Percentiles rank a stretch among this genome's conserved stretches.
Evolutionary conservation across 2,329 filamentous ascomycete species (phyloP).

Genomic region (Thermoascus crustaceus): DNA sequence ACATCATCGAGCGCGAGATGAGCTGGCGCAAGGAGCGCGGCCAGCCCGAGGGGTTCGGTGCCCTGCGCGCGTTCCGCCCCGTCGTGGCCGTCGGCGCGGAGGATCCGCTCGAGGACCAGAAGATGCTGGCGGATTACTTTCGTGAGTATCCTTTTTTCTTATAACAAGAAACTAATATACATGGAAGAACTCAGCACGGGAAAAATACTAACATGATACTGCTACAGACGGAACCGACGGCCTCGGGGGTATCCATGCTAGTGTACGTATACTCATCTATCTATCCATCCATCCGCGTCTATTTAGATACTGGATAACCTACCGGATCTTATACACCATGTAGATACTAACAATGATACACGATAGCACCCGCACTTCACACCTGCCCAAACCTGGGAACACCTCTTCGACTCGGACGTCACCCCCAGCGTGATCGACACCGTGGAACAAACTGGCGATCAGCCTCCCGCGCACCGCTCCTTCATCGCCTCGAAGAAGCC

Average conservation of each 20-base stretch:
- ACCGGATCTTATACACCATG: not conserved
- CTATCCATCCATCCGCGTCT: not conserved
- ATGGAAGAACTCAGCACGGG: no score
- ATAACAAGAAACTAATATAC: conserved; percentile 1
- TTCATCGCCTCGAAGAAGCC: conserved; percentile 69
- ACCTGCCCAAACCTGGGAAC: conserved; percentile 65
- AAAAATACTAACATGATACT: conserved; percentile 1
- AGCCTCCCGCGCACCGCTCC: conserved; percentile 35
- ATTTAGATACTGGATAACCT: no score
- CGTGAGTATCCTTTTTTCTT: conserved; percentile 48
- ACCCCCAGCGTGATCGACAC: conserved; percentile 42
- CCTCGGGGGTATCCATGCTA: conserved; percentile 62
- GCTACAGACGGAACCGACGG: conserved; percentile 63
- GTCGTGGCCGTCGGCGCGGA: conserved; percentile 80
- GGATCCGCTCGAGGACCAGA: conserved; percentile 74
- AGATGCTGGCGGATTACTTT: conserved; percentile 76
- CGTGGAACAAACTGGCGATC: conserved; percentile 24
- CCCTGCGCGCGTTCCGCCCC: conserved; percentile 65
- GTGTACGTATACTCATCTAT: conserved; percentile 22
- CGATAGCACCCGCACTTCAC: conserved; percentile 61
- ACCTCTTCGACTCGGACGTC: conserved; percentile 51
- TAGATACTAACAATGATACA: conserved; percentile 13
- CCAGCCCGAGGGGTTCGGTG: conserved; percentile 61
- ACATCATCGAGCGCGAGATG: conserved; percentile 82
- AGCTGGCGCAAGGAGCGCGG: conserved; percentile 69